A percentile compares a stretch with the other conserved stretches of the same genome.
Conservation (phyloP, 129 eudicot genomes). For the Pittosporum tobira region DNA sequence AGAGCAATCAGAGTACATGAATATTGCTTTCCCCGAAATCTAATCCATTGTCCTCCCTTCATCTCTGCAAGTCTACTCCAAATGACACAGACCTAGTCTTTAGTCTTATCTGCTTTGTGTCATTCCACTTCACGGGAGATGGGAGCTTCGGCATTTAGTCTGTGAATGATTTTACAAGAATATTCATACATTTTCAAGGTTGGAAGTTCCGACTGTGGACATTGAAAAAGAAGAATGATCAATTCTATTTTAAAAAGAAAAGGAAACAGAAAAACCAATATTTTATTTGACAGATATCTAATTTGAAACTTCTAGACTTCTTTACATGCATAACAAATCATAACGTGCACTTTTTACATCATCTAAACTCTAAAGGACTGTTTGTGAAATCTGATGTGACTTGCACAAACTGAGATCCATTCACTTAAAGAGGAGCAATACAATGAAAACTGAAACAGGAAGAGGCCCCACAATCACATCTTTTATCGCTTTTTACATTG, state of each 20-base stretch:
- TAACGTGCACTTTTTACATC: too few relatives aligned
- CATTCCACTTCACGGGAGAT: constrained; percentile 6
- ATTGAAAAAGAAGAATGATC: neutral
- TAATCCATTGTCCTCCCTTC: constrained; percentile 39
- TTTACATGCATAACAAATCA: too few relatives aligned
- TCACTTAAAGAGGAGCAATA: neutral
- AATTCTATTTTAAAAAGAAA: neutral
- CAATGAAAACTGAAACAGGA: neutral
- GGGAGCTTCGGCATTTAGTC: neutral
- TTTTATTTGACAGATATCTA: too few relatives aligned
- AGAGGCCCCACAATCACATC: neutral
- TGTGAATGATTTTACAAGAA: neutral
- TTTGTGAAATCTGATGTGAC: neutral
- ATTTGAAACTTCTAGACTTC: too few relatives aligned
- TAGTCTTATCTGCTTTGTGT: neutral
- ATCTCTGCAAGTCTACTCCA: constrained; percentile 13
- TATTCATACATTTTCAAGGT: neutral
- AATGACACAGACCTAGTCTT: constrained; percentile 1
- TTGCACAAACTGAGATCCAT: neutral
- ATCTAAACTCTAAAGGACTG: neutral
- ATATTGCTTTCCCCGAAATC: constrained; percentile 34
- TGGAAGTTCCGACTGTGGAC: constrained; percentile 1
- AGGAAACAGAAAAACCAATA: neutral
- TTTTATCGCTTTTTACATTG: too few relatives aligned
- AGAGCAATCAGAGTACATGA: constrained; percentile 22